Evolutionary conservation across 805 yeast genomes (phyloP), one percentile per base, ranked within the genome.

Genomic region (Yarrowia sp.): DNA sequence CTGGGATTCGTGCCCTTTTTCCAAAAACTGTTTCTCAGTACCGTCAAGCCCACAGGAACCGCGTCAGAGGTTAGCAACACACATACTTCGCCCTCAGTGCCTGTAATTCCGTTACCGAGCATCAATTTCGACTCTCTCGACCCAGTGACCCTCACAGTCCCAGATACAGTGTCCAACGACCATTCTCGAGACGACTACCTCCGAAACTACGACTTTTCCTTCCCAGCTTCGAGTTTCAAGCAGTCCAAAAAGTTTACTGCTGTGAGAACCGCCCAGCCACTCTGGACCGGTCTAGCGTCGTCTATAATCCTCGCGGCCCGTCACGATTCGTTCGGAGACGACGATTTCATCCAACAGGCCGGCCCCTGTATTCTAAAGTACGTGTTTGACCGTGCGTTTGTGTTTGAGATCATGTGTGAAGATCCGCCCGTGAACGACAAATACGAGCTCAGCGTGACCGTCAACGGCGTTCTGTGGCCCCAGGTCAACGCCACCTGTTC

Each of bases 401-500:
- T 61, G 20, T 61, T 61, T 39, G 55, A 61, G 70, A 9, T 60
- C 70, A 58, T 58, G 64, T 58, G 64, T 42, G 70, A 70, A 12
- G 52, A 68, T 8, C 69, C 47, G 2, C 38, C 69, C 77, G 67
- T 74, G 83, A n/a, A 30, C 52, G 7, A 77, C 80, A 55, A 82
- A 82, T 13, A 76, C 80, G 67, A 68, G n/a, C 60, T 76, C 17
- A 53, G 70, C 4, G 76, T 74, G 10, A 69, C 72, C 8, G 91
- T 88, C 5, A 88, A 88, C 72, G 91, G 91, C 24, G 82, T 88
- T 24, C 81, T 84, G 14, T 88, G 92, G 92, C 84, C 86, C 33
- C 91, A 87, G 73, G 85, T 86, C 1, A 46, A 46, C 20, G 81
- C 86, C 0, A 80, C 84, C 19, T 58, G 64, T 12, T 86, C 40